Conservation (phyloP, 306 rosid species). For the Notholithocarpus densiflorus region DNA sequence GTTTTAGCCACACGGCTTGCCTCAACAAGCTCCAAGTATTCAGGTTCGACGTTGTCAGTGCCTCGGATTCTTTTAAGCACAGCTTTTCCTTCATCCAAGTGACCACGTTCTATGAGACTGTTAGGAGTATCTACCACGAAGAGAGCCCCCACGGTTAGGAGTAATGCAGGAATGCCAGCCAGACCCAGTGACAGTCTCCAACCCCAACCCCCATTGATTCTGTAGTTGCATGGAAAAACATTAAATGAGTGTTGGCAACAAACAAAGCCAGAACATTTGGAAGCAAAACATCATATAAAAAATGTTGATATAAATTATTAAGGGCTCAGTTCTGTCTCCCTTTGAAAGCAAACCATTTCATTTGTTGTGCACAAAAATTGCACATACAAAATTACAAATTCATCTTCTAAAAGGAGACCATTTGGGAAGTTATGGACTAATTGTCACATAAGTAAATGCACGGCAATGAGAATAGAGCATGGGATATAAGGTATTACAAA, state of each 20-base stretch:
- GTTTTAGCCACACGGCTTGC: slow-evolving; percentile 66
- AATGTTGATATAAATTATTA: too few relatives aligned
- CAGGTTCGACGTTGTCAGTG: slow-evolving; percentile 66
- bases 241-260: neutral
- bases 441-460: neutral
- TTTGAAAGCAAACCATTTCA: too few relatives aligned
- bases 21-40: slow-evolving; percentile 67
- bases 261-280: neutral
- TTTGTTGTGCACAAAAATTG: too few relatives aligned
- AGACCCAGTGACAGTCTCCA: slow-evolving; percentile 89
- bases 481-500: too few relatives aligned
- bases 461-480: too few relatives aligned
- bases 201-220: slow-evolving; percentile 86
- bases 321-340: too few relatives aligned
- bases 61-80: slow-evolving; percentile 69
- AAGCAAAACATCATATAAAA: neutral
- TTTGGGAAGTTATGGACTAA: neutral
- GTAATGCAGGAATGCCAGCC: slow-evolving; percentile 74
- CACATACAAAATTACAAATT: neutral
- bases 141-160: slow-evolving; percentile 66
- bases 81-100: slow-evolving; percentile 67
- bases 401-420: neutral
- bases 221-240: slow-evolving; percentile 13
- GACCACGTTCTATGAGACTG: slow-evolving; percentile 83
- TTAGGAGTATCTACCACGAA: slow-evolving; percentile 87